Evolutionary conservation across 768 basidiomycete genomes (phyloP).

Genomic region (Lactifluus subvellereus): DNA sequence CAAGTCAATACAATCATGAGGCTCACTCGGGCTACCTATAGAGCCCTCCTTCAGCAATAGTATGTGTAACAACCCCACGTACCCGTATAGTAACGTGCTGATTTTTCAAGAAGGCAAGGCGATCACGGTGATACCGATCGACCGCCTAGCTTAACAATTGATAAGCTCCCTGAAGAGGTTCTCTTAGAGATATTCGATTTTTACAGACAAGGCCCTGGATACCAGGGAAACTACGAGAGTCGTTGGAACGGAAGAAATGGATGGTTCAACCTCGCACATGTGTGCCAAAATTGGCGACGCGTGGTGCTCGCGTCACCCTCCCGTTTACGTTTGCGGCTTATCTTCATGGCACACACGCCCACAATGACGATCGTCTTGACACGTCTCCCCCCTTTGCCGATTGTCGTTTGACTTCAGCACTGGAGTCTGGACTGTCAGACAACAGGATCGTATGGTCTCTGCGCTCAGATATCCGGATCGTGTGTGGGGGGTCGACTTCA

Average conservation of each 20-base stretch:
- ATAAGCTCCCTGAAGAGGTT: background rate
- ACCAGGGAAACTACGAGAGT: background rate
- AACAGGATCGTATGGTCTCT: background rate
- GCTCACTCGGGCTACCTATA: too few relatives aligned
- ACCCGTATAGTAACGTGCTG: too few relatives aligned
- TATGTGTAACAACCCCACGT: too few relatives aligned
- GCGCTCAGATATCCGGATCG: background rate
- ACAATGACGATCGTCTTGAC: background rate
- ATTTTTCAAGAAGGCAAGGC: too few relatives aligned
- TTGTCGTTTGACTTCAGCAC: background rate
- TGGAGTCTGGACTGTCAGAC: background rate
- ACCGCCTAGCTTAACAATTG: constrained; percentile 15
- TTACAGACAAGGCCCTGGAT: background rate
- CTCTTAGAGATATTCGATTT: background rate
- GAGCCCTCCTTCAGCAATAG: too few relatives aligned
- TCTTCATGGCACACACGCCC: background rate
- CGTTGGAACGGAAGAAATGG: background rate
- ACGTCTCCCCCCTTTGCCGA: background rate
- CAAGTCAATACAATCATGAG: too few relatives aligned
- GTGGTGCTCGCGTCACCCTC: background rate
- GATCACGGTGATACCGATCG: background rate
- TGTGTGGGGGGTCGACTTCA: background rate
- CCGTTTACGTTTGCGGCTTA: background rate
- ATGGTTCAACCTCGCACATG: background rate
- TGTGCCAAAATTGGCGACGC: background rate